Evolutionary conservation across 2,329 filamentous ascomycete genomes (phyloP), one percentile per base, ranked within the genome.

Genomic region (Periconia sp.): DNA sequence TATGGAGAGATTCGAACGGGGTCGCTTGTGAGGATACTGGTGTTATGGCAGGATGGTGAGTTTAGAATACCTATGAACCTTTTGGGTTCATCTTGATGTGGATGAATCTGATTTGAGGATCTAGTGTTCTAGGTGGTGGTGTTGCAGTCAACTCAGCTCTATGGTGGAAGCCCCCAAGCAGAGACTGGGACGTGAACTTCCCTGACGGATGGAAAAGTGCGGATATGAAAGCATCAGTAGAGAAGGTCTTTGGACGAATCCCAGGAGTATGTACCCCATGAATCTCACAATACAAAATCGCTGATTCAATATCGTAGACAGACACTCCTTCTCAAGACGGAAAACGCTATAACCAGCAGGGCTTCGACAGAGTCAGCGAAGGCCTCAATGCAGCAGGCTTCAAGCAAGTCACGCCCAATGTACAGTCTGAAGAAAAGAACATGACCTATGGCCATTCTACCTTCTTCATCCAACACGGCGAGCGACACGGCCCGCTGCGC

Each of bases 151-250:
- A 89, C 61, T 82, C 85, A 33, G 85, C 83, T 37, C 76, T 89
- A 19, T 88, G 83, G 80, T 87, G 83, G 79, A 84, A 82, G 65
- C 80, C 88, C 0, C 82, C 85, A 57, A 77, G 81, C 8, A 69
- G 72, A 6, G 88, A 91, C 66, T 90, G 86, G 77, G 84, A 90
- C 65, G 80, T 83, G 65, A 87, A 88, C 68, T 91, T 88, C 75
- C 88, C 88, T 1, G 58, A 74, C 1, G 87, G 87, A 19, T 91
- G 88, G 88, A 85, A 87, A 70, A 79, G 81, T 20, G 67, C 71
- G 2, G 86, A 90, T 60, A 81, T 90, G 71, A 69, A 74, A 49
- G 67, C 74, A 14, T 81, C 85, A 3, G 82, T 84, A 6, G 71
- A 80, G 15, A 81, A 82, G 40, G 83, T 87, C 7, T 91, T 89